Conservation (phyloP, 2,329 filamentous ascomycete species). For the Colletotrichum camelliae region DNA sequence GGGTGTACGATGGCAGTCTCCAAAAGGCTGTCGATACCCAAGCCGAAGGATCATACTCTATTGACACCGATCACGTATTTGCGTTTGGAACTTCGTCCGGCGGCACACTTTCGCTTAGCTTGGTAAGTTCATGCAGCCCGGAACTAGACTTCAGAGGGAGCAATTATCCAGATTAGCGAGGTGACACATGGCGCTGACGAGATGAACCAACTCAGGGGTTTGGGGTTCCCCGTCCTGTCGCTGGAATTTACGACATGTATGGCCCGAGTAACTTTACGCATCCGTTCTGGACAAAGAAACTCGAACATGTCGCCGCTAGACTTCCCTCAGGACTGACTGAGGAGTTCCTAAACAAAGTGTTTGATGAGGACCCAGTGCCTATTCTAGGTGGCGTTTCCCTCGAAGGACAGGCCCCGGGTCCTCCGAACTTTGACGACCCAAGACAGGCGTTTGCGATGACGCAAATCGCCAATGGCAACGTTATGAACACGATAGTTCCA, state of each 20-base stretch:
- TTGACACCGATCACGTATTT: conserved; percentile 35
- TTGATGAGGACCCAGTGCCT: conserved; percentile 38
- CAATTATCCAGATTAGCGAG: neutral
- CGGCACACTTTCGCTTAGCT: conserved; percentile 36
- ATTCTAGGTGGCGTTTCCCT: conserved; percentile 43
- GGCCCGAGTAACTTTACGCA: conserved; percentile 43
- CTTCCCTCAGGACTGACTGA: conserved; percentile 28
- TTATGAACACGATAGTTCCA: conserved; percentile 37
- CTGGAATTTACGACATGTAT: conserved; percentile 46
- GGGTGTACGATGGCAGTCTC: conserved; percentile 36
- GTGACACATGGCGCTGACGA: neutral
- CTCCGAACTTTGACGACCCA: conserved; percentile 38
- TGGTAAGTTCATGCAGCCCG: conserved; percentile 32
- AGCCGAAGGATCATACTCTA: conserved; percentile 2
- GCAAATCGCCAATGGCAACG: conserved; percentile 43
- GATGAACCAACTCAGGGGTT: conserved; percentile 34
- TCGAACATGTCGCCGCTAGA: conserved; percentile 33
- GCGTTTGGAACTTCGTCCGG: conserved; percentile 42
- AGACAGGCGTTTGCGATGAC: conserved; percentile 45
- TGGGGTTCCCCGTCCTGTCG: conserved; percentile 35
- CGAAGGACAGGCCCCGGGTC: conserved; percentile 40
- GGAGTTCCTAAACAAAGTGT: conserved; percentile 39
- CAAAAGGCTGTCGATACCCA: conserved; percentile 23
- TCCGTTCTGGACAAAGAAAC: conserved; percentile 38
- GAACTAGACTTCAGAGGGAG: neutral